phyloP scores from a whole-genome alignment of 441 rosid genomes.

The Euphorbia corollata region DNA sequence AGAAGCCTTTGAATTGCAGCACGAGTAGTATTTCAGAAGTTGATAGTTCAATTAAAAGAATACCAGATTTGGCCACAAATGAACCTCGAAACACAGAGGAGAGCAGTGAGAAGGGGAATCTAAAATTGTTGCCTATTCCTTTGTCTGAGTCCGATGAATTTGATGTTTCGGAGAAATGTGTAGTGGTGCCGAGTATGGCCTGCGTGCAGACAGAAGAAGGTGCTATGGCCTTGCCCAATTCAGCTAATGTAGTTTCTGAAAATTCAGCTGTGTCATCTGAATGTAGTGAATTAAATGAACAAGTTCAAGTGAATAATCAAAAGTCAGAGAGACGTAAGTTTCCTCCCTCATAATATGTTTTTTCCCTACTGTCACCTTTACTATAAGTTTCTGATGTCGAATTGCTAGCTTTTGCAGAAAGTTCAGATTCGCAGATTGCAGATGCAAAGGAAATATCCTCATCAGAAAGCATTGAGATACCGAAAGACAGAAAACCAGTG shows the following conservation, averaged over 20 bases:
- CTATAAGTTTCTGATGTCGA: no score
- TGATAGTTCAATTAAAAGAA: constrained; percentile 22
- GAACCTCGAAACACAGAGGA: constrained; percentile 25
- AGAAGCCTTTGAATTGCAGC: constrained; percentile 31
- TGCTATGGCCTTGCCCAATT: constrained; percentile 16
- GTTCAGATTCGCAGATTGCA: constrained; percentile 29
- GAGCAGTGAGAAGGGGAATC: constrained; percentile 39
- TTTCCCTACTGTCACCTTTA: no score
- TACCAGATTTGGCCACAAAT: constrained; percentile 15
- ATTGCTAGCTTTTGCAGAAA: constrained; percentile 12
- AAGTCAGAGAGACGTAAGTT: constrained; percentile 21
- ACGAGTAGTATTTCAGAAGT: constrained; percentile 24
- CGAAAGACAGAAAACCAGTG: constrained; percentile 52
- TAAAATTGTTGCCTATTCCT: constrained; percentile 53
- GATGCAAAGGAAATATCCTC: constrained; percentile 36
- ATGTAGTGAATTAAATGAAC: constrained; percentile 25
- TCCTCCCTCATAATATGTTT: no score
- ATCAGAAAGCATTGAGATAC: constrained; percentile 36
- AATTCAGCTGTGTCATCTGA: constrained; percentile 23
- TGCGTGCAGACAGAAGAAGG: constrained; percentile 15
- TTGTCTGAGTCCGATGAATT: constrained; percentile 42
- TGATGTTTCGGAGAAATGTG: constrained; percentile 36
- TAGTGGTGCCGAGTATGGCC: constrained; percentile 17
- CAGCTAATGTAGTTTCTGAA: constrained; percentile 23
- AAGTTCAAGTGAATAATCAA: constrained; percentile 33